A percentile compares a stretch with the other conserved stretches of the same genome.
phyloP scores from a whole-genome alignment of 2,329 filamentous ascomycete genomes.

The Calonectria pteridis region DNA sequence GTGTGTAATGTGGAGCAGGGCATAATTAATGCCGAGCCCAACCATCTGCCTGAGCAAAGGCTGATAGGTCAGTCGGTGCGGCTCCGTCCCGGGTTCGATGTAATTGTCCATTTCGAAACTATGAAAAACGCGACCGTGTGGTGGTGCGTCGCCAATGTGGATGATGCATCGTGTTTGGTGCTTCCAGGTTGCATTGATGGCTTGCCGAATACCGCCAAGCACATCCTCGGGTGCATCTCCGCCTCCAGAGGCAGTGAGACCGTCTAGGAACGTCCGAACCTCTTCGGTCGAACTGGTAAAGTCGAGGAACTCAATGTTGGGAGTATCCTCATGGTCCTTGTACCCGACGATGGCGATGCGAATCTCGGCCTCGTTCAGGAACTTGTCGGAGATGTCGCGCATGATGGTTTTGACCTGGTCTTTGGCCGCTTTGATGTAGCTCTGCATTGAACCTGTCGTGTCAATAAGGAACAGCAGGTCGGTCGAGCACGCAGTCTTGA shows the following conservation, averaged over 20 bases:
- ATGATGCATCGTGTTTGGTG: conserved; percentile 1
- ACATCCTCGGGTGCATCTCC: neutral
- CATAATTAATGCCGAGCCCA: neutral
- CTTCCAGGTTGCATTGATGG: neutral
- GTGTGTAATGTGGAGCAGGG: neutral
- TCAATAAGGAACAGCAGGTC: conserved; percentile 55
- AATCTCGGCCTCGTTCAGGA: neutral
- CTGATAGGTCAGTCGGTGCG: neutral
- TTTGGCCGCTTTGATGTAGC: conserved; percentile 50
- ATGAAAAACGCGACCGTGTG: neutral
- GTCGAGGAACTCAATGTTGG: neutral
- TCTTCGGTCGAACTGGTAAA: neutral
- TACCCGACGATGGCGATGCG: neutral
- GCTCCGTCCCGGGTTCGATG: neutral
- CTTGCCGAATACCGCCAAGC: neutral
- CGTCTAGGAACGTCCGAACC: neutral
- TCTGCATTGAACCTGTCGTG: conserved; percentile 50
- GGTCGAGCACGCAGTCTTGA: conserved; percentile 49
- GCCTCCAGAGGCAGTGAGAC: neutral
- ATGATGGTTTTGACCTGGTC: conserved; percentile 43
- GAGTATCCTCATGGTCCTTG: neutral
- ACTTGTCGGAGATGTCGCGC: neutral
- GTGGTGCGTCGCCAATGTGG: neutral
- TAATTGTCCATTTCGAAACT: neutral
- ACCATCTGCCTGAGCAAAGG: neutral